Base-by-base conservation (phyloP, 768 basidiomycete genomes). In the Mycena maculata region DNA sequence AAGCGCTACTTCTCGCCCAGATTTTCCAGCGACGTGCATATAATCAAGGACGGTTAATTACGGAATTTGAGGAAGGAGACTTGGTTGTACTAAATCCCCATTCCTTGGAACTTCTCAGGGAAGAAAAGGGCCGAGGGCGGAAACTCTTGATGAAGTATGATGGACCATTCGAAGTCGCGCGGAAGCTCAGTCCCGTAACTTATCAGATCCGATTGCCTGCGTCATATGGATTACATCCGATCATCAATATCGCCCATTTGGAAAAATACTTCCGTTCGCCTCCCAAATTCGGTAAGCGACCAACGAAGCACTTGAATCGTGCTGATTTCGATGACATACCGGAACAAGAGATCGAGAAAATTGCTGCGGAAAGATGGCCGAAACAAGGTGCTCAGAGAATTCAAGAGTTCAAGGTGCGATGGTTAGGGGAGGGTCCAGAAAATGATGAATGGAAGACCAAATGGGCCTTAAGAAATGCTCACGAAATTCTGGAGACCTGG, bases 231-330 rank as follows among this genome's bases (percentile, higher is more conserved):
- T 71, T 71, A 20, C 70, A 73, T 36, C 67, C 70, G 3, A 68
- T 77, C 5, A 15, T 76, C 3, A 75, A 76, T 49, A 70, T 74
- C 5, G 55, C 58, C 12, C 75, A 77, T 41, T 67, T 77, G 3
- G 50, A 70, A 16, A 45, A 39, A 10, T 77, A 76, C 55, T 28
- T 63, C 3, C 11, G 42, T 22, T 74, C 72, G 2, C 71, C 72
- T 3, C 3, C 23, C 0, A 56, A 69, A 49, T 60, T 73, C 28
- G 73, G 69, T 10, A 31, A 53, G n/a, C 38, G 69, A 65, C 44
- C 66, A 16, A 36, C 36, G 4, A 59, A 61, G 36, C 1, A 16
- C 6, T 27, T 61, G 27, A 59, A 49, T 25, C 60, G 56, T 42
- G 65, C 53, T 62, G 65, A 47, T 30, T 68, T 60, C 25, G 57